Conservation (phyloP, 495 filamentous ascomycete genomes). For the Podospora appendiculata region DNA sequence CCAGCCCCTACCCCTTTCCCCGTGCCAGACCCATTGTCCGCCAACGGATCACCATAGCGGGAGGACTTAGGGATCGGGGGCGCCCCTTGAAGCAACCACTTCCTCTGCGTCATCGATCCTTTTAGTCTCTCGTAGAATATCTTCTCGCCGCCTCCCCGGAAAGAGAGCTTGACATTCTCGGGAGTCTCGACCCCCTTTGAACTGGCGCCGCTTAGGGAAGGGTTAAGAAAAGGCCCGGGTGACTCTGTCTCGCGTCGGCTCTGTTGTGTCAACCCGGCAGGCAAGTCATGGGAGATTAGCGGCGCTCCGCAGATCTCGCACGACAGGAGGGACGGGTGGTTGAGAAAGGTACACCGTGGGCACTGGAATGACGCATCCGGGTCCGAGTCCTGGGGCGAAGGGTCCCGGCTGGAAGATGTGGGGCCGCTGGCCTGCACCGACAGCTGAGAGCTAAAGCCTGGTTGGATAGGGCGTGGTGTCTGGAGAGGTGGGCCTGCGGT, state of each 20-base stretch:
- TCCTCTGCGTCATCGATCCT: constrained; percentile 77
- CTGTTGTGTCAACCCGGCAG: constrained; percentile 29
- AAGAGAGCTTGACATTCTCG: constrained; percentile 85
- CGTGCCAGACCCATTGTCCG: constrained; percentile 47
- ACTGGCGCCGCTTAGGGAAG: constrained; percentile 15
- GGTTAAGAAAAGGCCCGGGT: constrained; percentile 60
- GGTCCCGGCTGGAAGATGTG: neutral
- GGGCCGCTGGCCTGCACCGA: neutral
- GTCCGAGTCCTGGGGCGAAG: constrained; percentile 10
- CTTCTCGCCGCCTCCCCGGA: constrained; percentile 81
- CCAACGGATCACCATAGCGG: constrained; percentile 1
- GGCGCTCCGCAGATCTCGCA: constrained; percentile 91
- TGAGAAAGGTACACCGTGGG: constrained; percentile 87
- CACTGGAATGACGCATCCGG: constrained; percentile 53
- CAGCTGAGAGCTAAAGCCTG: constrained; percentile 11
- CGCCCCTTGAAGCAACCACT: constrained; percentile 90
- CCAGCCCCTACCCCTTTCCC: constrained; percentile 17
- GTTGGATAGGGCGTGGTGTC: constrained; percentile 20
- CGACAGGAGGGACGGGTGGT: constrained; percentile 76
- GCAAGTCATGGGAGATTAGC: constrained; percentile 51
- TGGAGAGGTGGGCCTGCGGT: constrained; percentile 14
- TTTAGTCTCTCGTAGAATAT: constrained; percentile 86
- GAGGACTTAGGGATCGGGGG: constrained; percentile 81
- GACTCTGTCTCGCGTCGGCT: constrained; percentile 53
- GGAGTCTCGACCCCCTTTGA: constrained; percentile 4